A percentile compares a stretch with the other conserved stretches of the same genome.
Evolutionary conservation across 2,329 filamentous ascomycete genomes (phyloP).

Genomic region (Hymenoscyphus repandus): DNA sequence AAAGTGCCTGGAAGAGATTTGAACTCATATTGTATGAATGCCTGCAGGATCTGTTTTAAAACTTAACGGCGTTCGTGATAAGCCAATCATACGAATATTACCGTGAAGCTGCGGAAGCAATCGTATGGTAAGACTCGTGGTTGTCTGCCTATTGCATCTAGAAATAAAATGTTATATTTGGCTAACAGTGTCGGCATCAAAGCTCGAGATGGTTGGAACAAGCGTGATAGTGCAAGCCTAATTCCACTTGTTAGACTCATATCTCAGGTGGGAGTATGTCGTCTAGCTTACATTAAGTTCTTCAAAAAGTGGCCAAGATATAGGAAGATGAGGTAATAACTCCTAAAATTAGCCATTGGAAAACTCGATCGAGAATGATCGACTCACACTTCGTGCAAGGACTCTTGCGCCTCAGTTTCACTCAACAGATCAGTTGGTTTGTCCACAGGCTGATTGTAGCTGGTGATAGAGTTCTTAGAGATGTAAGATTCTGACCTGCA

Average conservation of each 20-base stretch:
- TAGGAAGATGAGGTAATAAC: no score
- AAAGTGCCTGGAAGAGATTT: not conserved
- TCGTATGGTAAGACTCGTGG: slow-evolving; percentile 6
- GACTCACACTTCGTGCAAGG: no score
- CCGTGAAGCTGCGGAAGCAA: slow-evolving; percentile 6
- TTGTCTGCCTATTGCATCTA: slow-evolving; percentile 3
- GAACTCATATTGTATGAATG: slow-evolving; percentile 7
- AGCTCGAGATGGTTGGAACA: slow-evolving; percentile 4
- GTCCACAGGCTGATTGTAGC: no score
- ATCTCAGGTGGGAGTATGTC: no score
- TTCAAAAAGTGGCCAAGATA: no score
- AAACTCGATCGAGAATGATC: no score
- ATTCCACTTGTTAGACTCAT: not conserved
- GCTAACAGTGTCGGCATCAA: slow-evolving; percentile 5
- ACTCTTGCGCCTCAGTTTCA: no score
- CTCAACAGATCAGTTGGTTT: no score
- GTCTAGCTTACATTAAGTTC: no score
- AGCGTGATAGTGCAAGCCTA: slow-evolving; percentile 4
- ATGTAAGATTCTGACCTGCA: no score
- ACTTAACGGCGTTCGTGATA: not conserved
- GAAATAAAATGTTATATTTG: slow-evolving; percentile 7
- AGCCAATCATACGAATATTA: not conserved
- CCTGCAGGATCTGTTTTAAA: not conserved
- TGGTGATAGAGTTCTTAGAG: no score
- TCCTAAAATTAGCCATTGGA: no score